A percentile compares a stretch with the other conserved stretches of the same genome.
phyloP scores from a whole-genome alignment of 2,329 filamentous ascomycete genomes.

The Apiospora aurea region DNA sequence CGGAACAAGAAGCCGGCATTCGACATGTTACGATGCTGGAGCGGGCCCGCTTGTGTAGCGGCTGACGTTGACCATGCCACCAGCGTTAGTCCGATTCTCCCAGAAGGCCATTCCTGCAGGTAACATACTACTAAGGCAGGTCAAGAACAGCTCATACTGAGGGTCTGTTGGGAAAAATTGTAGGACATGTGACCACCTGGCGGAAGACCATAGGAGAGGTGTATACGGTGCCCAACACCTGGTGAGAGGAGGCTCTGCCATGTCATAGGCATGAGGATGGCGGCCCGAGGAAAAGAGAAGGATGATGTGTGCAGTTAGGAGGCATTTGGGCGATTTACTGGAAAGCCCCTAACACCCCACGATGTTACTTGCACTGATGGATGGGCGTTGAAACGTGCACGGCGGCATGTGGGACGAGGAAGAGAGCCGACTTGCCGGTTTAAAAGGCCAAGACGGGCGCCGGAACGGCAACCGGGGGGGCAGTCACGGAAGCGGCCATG shows the following conservation, averaged over 20 bases:
- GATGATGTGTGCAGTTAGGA: background rate
- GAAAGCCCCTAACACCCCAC: background rate
- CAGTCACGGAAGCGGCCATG: background rate
- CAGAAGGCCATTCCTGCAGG: background rate
- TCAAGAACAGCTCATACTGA: background rate
- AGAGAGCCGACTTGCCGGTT: background rate
- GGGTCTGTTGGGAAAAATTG: background rate
- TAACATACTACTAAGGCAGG: background rate
- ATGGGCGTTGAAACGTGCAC: background rate
- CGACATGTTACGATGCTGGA: background rate
- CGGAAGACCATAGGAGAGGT: background rate
- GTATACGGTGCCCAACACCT: background rate
- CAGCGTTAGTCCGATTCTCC: background rate
- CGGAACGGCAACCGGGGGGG: background rate
- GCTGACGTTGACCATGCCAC: background rate
- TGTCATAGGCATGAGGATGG: background rate
- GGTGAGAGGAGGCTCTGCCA: background rate
- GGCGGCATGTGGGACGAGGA: background rate
- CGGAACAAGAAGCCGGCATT: background rate
- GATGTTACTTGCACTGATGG: background rate
- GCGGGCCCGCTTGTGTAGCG: constrained; percentile 1
- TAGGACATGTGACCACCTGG: background rate
- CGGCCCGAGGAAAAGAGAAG: background rate
- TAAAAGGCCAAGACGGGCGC: background rate
- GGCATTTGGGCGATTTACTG: background rate